phyloP scores from a whole-genome alignment of 2,329 filamentous ascomycete genomes.

The Zalaria sp. region DNA sequence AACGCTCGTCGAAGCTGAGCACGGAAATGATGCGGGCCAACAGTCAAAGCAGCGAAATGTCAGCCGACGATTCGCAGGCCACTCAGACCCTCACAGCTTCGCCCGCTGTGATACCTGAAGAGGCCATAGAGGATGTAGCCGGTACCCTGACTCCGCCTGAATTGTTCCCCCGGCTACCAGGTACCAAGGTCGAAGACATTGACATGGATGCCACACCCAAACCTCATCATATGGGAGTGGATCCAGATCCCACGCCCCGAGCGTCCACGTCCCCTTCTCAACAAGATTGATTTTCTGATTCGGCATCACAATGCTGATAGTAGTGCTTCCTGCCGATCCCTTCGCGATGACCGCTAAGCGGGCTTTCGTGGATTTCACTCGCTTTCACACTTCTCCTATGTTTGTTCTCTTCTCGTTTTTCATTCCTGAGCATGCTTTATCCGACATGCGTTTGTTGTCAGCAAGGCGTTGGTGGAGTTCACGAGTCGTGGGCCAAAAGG shows the following conservation, averaged over 20 bases:
- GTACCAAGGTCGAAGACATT: constrained; percentile 24
- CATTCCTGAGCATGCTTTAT: no score
- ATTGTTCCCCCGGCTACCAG: constrained; percentile 32
- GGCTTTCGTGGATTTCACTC: no score
- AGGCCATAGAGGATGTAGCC: constrained; percentile 13
- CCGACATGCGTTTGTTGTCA: no score
- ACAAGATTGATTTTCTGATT: neutral
- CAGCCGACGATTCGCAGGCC: constrained; percentile 28
- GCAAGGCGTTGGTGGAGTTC: no score
- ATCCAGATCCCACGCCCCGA: constrained; percentile 10
- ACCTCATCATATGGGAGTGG: constrained; percentile 11
- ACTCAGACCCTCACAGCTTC: neutral
- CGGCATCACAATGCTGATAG: no score
- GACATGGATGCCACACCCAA: constrained; percentile 26
- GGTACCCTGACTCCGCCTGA: constrained; percentile 35
- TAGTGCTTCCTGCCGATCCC: no score
- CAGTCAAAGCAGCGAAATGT: constrained; percentile 65
- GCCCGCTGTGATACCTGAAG: neutral
- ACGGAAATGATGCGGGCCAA: constrained; percentile 98
- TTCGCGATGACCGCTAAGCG: no score
- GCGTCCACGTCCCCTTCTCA: constrained; percentile 13
- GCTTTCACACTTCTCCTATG: no score
- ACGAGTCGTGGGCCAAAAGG: no score
- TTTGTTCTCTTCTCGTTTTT: no score
- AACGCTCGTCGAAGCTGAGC: constrained; percentile 75